Percentiles rank a stretch among this genome's conserved stretches.
These are phyloP conservation scores for Castanopsis chinensis DNA, from an alignment of 306 rosid species.

Conservation along the genomic window DNA sequence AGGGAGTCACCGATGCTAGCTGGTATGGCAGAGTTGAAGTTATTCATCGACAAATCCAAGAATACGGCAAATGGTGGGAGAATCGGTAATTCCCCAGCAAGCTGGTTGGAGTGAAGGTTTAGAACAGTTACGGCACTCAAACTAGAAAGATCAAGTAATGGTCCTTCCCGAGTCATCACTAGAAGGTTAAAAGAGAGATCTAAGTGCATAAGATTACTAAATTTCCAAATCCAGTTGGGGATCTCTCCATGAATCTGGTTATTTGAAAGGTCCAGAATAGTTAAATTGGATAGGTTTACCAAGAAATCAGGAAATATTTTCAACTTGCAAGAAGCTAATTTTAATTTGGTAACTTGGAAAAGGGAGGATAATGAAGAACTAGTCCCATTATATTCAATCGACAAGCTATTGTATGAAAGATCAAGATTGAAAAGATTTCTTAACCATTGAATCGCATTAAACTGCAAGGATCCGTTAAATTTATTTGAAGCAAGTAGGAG, in stretches of 20 bases:
- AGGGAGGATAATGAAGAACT: neutral
- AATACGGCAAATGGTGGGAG: accelerated
- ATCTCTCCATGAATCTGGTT: slow-evolving; percentile 30
- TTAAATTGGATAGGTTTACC: neutral
- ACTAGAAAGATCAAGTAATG: neutral
- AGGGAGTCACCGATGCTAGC: neutral
- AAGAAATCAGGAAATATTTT: slow-evolving; percentile 5
- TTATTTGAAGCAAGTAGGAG: slow-evolving; percentile 20
- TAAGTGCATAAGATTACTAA: neutral
- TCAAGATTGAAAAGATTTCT: neutral
- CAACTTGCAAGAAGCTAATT: slow-evolving; percentile 20
- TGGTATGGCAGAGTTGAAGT: slow-evolving; percentile 32
- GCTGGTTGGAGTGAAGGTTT: slow-evolving; percentile 44
- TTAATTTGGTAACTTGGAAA: accelerated
- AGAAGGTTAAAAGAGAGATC: slow-evolving; percentile 49
- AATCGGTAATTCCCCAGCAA: slow-evolving; percentile 28
- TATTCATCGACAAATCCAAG: slow-evolving; percentile 36
- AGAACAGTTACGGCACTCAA: neutral
- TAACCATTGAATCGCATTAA: neutral
- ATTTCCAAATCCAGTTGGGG: slow-evolving; percentile 53
- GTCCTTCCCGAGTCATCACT: neutral
- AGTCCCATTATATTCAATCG: neutral
- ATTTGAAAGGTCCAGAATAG: slow-evolving; percentile 2
- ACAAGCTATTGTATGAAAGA: slow-evolving; percentile 22
- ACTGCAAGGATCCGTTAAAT: neutral